These are phyloP conservation scores for Durusdinium trenchii DNA, from an alignment of 73 alveolate species.

Conservation along the genomic window DNA sequence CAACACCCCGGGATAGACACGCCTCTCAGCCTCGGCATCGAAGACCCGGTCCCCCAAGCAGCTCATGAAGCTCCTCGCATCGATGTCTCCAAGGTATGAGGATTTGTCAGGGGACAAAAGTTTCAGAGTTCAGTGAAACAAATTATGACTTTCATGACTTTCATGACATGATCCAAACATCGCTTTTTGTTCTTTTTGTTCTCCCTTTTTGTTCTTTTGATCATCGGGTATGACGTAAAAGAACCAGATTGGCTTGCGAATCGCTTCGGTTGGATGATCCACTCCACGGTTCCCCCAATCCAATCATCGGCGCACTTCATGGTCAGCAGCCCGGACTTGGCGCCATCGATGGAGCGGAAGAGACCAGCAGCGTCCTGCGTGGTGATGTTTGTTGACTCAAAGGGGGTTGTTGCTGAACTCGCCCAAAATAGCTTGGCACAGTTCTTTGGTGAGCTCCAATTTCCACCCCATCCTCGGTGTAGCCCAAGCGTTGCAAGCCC, in stretches of 20 bases:
- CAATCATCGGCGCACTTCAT: slow-evolving; percentile 16
- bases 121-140: neutral
- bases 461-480: slow-evolving; percentile 93
- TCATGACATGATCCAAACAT: neutral
- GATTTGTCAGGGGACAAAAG: neutral
- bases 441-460: no score
- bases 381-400: neutral
- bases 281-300: no score
- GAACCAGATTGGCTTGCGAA: no score
- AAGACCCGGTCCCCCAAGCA: slow-evolving; percentile 91
- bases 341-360: slow-evolving; percentile 82
- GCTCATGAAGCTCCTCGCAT: slow-evolving; percentile 82
- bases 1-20: no score
- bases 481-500: slow-evolving; percentile 94
- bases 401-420: neutral
- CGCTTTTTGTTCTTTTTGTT: neutral
- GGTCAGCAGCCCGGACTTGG: slow-evolving; percentile 62
- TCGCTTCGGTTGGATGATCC: no score
- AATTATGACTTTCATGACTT: neutral
- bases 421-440: neutral
- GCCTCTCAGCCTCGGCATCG: slow-evolving; percentile 71
- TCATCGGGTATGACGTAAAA: no score
- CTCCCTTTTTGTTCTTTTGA: neutral
- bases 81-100: neutral
- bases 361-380: slow-evolving; percentile 50